A percentile compares a stretch with the other conserved stretches of the same genome.
phyloP scores from a whole-genome alignment of 305 asterid species.

The Fraxinus latifolia region DNA sequence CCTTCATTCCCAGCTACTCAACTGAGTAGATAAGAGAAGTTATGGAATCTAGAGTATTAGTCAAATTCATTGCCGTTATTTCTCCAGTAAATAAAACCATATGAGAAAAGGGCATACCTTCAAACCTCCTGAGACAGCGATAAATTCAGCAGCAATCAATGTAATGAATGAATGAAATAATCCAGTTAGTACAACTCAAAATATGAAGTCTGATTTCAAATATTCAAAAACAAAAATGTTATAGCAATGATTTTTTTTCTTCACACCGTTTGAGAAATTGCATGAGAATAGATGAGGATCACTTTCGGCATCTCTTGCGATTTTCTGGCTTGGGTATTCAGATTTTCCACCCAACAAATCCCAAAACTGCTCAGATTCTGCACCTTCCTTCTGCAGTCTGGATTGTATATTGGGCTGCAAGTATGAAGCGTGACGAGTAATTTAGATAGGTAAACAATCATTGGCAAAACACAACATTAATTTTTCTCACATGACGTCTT shows the following conservation, averaged over 20 bases:
- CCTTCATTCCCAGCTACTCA: background rate
- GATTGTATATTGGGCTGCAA: slow-evolving; percentile 84
- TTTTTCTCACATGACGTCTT: background rate
- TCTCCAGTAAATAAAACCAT: slow-evolving; percentile 9
- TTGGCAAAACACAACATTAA: background rate
- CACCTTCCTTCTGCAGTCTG: slow-evolving; percentile 87
- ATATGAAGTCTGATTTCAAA: slow-evolving; percentile 4
- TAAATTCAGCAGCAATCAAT: slow-evolving; percentile 29
- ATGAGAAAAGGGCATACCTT: slow-evolving; percentile 53
- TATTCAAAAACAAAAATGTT: slow-evolving; percentile 13
- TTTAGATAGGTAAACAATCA: background rate
- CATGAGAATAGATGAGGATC: slow-evolving; percentile 93
- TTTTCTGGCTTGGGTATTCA: slow-evolving; percentile 79
- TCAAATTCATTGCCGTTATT: slow-evolving; percentile 7
- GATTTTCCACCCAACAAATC: slow-evolving; percentile 79
- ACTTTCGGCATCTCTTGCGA: slow-evolving; percentile 67
- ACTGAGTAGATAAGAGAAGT: background rate
- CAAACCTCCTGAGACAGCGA: slow-evolving; percentile 68
- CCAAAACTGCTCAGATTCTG: slow-evolving; percentile 93
- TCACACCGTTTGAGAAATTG: slow-evolving; percentile 60
- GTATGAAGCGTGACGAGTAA: slow-evolving; percentile 22
- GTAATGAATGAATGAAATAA: slow-evolving; percentile 29
- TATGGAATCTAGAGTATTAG: background rate
- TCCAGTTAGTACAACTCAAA: slow-evolving; percentile 41
- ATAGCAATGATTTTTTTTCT: background rate